These are phyloP conservation scores for Cyberlindnera bimundalis DNA, from an alignment of 805 yeast genomes.

Conservation along the genomic window DNA sequence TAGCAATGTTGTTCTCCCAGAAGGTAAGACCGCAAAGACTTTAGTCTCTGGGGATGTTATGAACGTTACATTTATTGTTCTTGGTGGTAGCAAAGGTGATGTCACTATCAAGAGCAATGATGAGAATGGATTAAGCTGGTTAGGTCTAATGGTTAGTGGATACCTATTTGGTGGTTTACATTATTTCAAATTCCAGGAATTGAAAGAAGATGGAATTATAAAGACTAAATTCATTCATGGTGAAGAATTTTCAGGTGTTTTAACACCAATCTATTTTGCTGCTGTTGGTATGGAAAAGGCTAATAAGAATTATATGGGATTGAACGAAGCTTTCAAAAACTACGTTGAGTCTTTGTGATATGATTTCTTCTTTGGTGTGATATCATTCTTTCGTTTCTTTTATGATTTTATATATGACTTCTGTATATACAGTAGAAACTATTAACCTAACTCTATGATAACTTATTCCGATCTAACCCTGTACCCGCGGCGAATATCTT, in stretches of 20 bases:
- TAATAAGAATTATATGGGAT: neutral
- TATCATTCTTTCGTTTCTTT: too few relatives aligned
- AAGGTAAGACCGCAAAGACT: constrained; percentile 1
- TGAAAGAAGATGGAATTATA: neutral
- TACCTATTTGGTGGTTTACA: constrained; percentile 4
- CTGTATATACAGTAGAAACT: too few relatives aligned
- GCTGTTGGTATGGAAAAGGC: neutral
- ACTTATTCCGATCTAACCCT: too few relatives aligned
- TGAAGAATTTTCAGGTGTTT: constrained; percentile 2
- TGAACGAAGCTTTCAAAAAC: constrained; percentile 1
- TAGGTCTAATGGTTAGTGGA: neutral
- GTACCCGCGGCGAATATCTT: too few relatives aligned
- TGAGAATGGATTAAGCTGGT: constrained; percentile 2
- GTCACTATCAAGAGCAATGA: constrained; percentile 1
- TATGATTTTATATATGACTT: too few relatives aligned
- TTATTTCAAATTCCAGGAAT: constrained; percentile 1
- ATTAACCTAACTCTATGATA: too few relatives aligned
- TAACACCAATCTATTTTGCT: constrained; percentile 1
- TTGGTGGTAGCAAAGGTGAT: neutral
- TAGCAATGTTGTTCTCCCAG: neutral
- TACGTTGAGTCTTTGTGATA: constrained; percentile 1
- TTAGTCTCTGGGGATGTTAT: neutral
- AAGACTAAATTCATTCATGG: constrained; percentile 2
- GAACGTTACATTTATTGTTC: neutral
- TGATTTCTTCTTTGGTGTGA: too few relatives aligned